Conservation (phyloP, 768 basidiomycete genomes). For the Mycena amicta region DNA sequence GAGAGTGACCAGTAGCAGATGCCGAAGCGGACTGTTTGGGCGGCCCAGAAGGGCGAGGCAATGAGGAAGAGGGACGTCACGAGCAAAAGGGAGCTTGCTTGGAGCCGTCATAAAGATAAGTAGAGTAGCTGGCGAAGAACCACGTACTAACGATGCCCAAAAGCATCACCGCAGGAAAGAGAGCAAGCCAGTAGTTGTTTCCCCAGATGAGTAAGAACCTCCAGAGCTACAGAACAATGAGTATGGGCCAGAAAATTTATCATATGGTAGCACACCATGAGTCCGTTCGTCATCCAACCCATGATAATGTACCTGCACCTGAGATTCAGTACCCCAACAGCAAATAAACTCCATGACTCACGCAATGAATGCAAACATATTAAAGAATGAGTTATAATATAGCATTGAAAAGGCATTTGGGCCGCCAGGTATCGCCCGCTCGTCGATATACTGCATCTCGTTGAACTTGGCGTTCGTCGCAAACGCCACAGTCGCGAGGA, state of each 20-base stretch:
- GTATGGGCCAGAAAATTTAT: background rate
- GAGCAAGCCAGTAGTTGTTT: conserved; percentile 3
- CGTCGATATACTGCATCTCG: background rate
- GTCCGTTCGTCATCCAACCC: conserved; percentile 31
- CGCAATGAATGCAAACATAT: conserved; percentile 1
- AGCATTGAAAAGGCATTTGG: background rate
- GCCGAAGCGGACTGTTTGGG: background rate
- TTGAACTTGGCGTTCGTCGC: background rate
- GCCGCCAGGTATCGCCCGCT: background rate
- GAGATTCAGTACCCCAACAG: too few species aligned
- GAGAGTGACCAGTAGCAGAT: background rate
- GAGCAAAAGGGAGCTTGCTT: background rate
- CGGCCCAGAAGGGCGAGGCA: background rate
- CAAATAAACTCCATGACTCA: background rate
- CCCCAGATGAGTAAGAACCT: conserved; percentile 16
- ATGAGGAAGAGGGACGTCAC: background rate
- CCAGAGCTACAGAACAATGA: conserved; percentile 12
- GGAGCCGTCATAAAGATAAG: background rate
- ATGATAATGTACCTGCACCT: conserved; percentile 26
- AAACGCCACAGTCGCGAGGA: background rate
- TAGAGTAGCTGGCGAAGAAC: background rate
- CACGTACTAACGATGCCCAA: conserved; percentile 7
- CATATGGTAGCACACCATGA: conserved; percentile 19
- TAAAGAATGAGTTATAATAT: background rate
- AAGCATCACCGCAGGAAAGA: conserved; percentile 9